Evolutionary conservation across 768 basidiomycete genomes (phyloP), one percentile per base, ranked within the genome.

Genomic region (Mycena indigotica): DNA sequence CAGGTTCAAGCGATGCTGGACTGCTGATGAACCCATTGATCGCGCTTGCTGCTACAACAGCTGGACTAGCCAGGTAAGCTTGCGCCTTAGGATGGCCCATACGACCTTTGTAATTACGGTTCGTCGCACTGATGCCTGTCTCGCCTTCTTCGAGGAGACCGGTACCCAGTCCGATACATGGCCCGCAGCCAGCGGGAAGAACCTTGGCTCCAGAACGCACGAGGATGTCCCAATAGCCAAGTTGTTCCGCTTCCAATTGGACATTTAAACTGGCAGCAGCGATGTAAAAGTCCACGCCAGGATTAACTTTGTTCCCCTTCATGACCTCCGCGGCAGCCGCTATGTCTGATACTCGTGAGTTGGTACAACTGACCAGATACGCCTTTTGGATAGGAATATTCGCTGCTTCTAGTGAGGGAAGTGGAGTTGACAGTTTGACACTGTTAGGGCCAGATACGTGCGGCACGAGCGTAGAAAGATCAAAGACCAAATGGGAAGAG

Each of bases 401-500:
- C 24, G 80, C 75, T 28, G 83, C 77, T 65, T 89, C 87, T 13
- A 99, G 83, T n/a, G 80, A 78, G 0, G 96, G 91, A 0, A 99
- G 83, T 0, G 97, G 91, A 0, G 87, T 98, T n/a, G 95, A 91
- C 49, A 98, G 72, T 73, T 99, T 99, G 71, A 98, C 96, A 66
- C 92, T 94, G 74, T 98, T 99, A 13, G 97, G 97, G 1, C 97
- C 97, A 16, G 96, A 97, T 32, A 97, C 89, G 68, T 98, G 91
- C 0, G 97, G 96, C 0, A 95, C 89, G 32, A 99, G 87, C 0
- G 95, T 91, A 5, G 94, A 91, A 13, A 99, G 86, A 73, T 98
- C 92, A 65, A 99, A 87, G 8, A 89, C 79, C 46, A 99, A 86
- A 69, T 95, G 92, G 5, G 92, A 87, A 1, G 93, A 80, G 70